Percentiles rank a stretch among this genome's conserved stretches.
phyloP scores from a whole-genome alignment of 176 grass and related monocot genomes.

The Saccharum spontaneum region DNA sequence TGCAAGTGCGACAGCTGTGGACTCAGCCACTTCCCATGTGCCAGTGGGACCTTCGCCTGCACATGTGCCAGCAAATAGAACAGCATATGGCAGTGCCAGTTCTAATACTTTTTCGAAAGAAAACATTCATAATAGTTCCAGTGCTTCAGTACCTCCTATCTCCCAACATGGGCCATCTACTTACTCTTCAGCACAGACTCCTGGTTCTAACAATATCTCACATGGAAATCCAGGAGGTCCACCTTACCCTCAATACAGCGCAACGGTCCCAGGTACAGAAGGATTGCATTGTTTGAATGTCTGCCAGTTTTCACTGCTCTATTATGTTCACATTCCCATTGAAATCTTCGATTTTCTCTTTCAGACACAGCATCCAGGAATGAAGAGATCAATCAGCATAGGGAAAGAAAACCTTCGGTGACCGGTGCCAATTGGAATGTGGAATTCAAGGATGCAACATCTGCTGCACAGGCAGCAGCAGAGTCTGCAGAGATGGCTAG shows the following conservation, averaged over 20 bases:
- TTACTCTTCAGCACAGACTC: constrained; percentile 35
- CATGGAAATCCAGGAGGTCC: constrained; percentile 35
- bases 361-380: constrained; percentile 34
- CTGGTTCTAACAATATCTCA: constrained; percentile 30
- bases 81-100: background rate
- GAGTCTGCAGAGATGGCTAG: constrained; percentile 89
- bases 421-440: constrained; percentile 62
- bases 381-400: constrained; percentile 41
- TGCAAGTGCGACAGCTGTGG: constrained; percentile 8
- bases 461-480: constrained; percentile 87
- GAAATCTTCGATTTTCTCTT: constrained; percentile 5
- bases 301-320: constrained; percentile 19
- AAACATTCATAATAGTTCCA: constrained; percentile 13
- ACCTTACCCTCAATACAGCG: constrained; percentile 38
- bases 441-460: constrained; percentile 93
- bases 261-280: constrained; percentile 37
- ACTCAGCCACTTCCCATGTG: constrained; percentile 27
- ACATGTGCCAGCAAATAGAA: constrained; percentile 26
- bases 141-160: constrained; percentile 37
- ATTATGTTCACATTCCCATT: constrained; percentile 12
- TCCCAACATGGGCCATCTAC: constrained; percentile 30
- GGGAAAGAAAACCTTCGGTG: constrained; percentile 51
- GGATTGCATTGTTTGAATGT: constrained; percentile 15
- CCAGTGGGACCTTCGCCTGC: constrained; percentile 3
- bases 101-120: constrained; percentile 36